phyloP scores from a whole-genome alignment of 176 grass and related monocot genomes.

The Ensete ventricosum region DNA sequence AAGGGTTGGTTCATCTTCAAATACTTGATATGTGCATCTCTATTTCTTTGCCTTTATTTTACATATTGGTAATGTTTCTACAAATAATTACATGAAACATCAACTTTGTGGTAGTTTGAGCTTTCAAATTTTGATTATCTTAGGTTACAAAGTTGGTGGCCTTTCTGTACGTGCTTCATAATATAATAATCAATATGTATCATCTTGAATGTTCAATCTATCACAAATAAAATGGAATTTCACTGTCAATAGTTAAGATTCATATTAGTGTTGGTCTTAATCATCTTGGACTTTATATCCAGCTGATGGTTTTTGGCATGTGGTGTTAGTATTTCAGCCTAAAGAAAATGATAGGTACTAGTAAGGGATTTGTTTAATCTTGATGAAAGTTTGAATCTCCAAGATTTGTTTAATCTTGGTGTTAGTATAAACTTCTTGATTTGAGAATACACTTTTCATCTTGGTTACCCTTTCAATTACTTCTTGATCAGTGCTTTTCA shows the following conservation, averaged over 20 bases:
- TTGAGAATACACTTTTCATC: no score
- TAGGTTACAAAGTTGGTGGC: no score
- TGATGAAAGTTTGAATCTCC: no score
- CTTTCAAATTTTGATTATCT: no score
- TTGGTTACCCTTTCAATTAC: no score
- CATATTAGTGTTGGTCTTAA: background rate
- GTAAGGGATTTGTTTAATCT: no score
- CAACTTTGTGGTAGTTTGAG: no score
- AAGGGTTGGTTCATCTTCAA: conserved; percentile 58
- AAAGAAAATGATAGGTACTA: no score
- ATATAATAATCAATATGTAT: background rate
- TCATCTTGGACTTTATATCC: background rate
- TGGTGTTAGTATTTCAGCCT: background rate
- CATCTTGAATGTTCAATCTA: background rate
- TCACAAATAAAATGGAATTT: background rate
- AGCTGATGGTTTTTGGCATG: background rate
- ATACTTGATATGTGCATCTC: conserved; percentile 4
- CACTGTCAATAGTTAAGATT: background rate
- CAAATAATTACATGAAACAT: no score
- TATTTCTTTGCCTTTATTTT: background rate
- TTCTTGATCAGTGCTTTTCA: no score
- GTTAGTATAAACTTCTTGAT: no score
- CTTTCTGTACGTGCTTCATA: background rate
- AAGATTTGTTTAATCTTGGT: no score
- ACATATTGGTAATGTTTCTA: background rate